Evolutionary conservation across 345 rosid genomes (phyloP).

Genomic region (Pugionium cornutum): DNA sequence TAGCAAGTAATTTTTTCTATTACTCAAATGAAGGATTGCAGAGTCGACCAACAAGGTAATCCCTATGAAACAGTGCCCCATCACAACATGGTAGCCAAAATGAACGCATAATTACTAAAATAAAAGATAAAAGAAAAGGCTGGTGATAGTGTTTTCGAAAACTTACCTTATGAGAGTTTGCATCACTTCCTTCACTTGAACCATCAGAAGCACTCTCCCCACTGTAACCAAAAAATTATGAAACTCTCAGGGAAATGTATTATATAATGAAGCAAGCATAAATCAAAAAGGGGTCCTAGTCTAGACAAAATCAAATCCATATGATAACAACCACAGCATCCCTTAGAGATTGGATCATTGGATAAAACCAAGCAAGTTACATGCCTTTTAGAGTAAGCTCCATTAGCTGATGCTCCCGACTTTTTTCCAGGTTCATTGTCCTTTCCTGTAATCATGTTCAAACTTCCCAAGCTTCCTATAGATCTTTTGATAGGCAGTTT

Average conservation of each 20-base stretch:
- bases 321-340: conserved; percentile 1
- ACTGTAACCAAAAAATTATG: conserved; percentile 44
- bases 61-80: conserved; percentile 3
- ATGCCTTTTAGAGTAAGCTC: conserved; percentile 86
- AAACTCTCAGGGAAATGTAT: conserved; percentile 37
- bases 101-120: not conserved
- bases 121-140: conserved; percentile 5
- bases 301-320: conserved; percentile 3
- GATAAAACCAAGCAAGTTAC: conserved; percentile 26
- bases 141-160: conserved; percentile 5
- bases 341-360: not conserved
- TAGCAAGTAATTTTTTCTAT: not conserved
- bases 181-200: conserved; percentile 98
- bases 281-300: conserved; percentile 18
- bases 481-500: conserved; percentile 97
- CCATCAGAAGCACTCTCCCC: conserved; percentile 94
- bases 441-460: conserved; percentile 90
- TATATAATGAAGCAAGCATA: conserved; percentile 11
- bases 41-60: not conserved
- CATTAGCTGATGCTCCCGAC: conserved; percentile 76
- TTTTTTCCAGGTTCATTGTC: conserved; percentile 68
- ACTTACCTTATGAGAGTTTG: conserved; percentile 86
- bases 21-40: conserved; percentile 5
- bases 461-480: conserved; percentile 94
- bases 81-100: conserved; percentile 12